A percentile compares a stretch with the other conserved stretches of the same genome.
phyloP scores from a whole-genome alignment of 352 stramenopile genomes.

The Phytophthora ramorum region DNA sequence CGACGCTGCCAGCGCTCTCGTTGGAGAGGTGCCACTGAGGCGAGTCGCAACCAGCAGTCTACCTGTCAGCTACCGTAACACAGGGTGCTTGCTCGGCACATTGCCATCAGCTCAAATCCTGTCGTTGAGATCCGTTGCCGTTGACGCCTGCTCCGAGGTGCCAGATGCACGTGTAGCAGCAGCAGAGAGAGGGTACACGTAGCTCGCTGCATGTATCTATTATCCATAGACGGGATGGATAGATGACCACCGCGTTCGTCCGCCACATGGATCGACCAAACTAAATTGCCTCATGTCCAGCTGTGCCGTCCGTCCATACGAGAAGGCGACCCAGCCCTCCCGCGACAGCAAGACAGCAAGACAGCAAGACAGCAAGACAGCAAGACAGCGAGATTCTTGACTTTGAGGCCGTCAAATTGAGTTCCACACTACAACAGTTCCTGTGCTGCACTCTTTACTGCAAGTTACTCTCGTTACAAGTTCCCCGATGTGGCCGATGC shows the following conservation, averaged over 20 bases:
- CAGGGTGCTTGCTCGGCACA: background rate
- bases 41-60: slow-evolving; percentile 8
- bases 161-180: slow-evolving; percentile 14
- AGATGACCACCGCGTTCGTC: slow-evolving; percentile 15
- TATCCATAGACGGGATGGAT: background rate
- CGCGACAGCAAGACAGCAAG: background rate
- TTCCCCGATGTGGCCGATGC: too few relatives aligned
- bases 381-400: too few relatives aligned
- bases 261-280: slow-evolving; percentile 5
- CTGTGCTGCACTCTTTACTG: background rate
- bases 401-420: background rate
- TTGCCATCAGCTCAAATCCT: slow-evolving; percentile 16
- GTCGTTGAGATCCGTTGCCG: slow-evolving; percentile 17
- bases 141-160: slow-evolving; percentile 8
- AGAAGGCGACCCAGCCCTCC: slow-evolving; percentile 1
- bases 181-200: slow-evolving; percentile 7
- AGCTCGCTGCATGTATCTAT: background rate
- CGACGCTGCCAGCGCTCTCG: background rate
- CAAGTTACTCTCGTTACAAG: too few relatives aligned
- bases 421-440: background rate
- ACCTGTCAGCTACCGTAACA: background rate
- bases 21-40: background rate
- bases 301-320: too few relatives aligned
- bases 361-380: too few relatives aligned
- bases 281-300: slow-evolving; percentile 3